A percentile compares a stretch with the other conserved stretches of the same genome.
Conservation (phyloP, 495 filamentous ascomycete genomes). For the Schizothecium vesticola region DNA sequence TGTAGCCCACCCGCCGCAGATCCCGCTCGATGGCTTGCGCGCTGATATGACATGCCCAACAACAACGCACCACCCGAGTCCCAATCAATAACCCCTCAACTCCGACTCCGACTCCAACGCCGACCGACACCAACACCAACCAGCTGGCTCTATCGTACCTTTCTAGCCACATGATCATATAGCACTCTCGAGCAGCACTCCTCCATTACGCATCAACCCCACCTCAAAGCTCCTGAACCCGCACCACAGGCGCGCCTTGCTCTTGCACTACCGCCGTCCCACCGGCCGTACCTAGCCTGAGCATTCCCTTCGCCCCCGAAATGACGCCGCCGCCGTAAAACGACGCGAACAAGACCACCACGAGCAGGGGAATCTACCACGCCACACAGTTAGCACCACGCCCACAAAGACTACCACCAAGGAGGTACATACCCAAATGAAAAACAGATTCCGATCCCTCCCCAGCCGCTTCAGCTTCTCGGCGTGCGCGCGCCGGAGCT, state of each 20-base stretch:
- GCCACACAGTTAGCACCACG: slow-evolving; percentile 23
- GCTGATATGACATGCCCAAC: not conserved
- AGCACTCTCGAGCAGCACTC: not conserved
- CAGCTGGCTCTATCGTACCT: not conserved
- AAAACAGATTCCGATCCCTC: slow-evolving; percentile 74
- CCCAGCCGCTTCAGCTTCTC: slow-evolving; percentile 68
- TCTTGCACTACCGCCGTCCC: not conserved
- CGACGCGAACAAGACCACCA: slow-evolving; percentile 14
- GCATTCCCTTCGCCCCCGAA: not conserved
- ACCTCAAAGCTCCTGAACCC: not conserved
- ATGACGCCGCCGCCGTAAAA: slow-evolving; percentile 14
- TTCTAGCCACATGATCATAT: not conserved
- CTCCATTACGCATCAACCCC: not conserved
- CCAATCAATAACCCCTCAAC: not conserved
- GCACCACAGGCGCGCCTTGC: not conserved
- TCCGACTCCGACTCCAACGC: not conserved
- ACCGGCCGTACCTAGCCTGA: not conserved
- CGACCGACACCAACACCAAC: not conserved
- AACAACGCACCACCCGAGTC: not conserved
- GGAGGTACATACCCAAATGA: slow-evolving; percentile 65
- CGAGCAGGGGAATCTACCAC: slow-evolving; percentile 48
- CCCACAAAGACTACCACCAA: not conserved
- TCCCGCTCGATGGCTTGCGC: not conserved
- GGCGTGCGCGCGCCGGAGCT: slow-evolving; percentile 64
- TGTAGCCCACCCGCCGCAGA: too few species aligned